Conservation (phyloP, 225 moss, liverwort and hornwort species). For the Pseudoscleropodium purum region DNA sequence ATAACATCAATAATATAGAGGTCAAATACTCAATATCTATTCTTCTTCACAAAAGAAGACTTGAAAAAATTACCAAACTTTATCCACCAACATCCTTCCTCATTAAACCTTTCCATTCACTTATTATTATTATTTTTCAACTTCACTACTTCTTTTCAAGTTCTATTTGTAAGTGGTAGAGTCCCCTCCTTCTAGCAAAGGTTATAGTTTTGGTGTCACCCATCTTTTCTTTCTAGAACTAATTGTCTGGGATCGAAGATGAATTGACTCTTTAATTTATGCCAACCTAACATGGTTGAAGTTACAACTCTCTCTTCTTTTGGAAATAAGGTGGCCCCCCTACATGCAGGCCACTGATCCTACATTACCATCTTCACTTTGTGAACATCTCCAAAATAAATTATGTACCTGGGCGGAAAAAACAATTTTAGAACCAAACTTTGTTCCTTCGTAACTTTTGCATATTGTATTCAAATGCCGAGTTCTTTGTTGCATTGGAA, state of each 20-base stretch:
- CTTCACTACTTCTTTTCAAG: neutral
- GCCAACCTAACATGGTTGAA: fast-evolving
- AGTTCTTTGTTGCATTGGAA: fast-evolving
- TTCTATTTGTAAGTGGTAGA: neutral
- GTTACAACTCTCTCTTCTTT: neutral
- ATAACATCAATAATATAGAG: neutral
- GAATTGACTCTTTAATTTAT: neutral
- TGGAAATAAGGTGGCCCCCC: fast-evolving
- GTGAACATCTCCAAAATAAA: neutral
- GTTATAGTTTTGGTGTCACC: neutral
- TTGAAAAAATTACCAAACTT: neutral
- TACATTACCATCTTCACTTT: neutral
- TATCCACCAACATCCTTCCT: neutral
- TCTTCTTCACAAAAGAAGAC: neutral
- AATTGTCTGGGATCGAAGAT: fast-evolving
- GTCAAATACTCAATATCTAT: neutral
- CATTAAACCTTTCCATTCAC: neutral
- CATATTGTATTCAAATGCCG: neutral
- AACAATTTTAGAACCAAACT: fast-evolving
- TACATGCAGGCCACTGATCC: fast-evolving
- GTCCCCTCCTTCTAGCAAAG: fast-evolving
- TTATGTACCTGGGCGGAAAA: fast-evolving
- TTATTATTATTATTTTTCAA: neutral
- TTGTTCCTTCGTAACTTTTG: neutral
- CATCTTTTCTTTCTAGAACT: neutral